Base-by-base conservation (phyloP, 352 stramenopile genomes). In the Phytophthora lateralis region DNA sequence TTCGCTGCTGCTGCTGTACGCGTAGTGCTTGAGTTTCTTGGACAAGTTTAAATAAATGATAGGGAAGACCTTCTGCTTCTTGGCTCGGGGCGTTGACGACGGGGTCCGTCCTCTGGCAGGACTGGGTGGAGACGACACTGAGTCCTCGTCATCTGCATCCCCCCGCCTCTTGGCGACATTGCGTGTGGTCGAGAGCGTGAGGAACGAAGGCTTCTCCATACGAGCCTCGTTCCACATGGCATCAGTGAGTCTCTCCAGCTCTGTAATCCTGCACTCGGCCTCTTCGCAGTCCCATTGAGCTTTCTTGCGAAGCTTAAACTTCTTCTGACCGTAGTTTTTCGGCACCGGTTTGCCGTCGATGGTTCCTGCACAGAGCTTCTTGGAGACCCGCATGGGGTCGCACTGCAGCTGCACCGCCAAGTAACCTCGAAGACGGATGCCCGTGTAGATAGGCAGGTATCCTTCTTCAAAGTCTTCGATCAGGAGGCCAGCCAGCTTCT, bases 21-120 rank as follows among this genome's bases (percentile, higher is more conserved):
- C 30, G 47, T 71, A 69, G 29, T 66, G 67, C 63, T 89, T 90
- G 26, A 74, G 54, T 41, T 87, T 85, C 64, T 85, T 90, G 26
- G 78, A 89, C 38, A 91, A 41, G 30, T 90, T 89, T 71, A 91
- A 83, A 75, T 91, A 91, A 55, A 91, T 89, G 69, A 91, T 89
- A 6, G 82, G 82, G 34, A 91, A 82, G 39, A 82, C 73, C 30
- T 83, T 82, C n/a, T 85, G 75, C 30, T 78, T 81, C 69, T 81
- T 85, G 6, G 61, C 44, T 37, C 71, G 76, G 51, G 52, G 48
- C 4, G 71, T 79, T n/a, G 64, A 64, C 4, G 68, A 63, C 10
- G 75, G 66, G 1, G 58, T 73, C 29, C 75, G 37, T 10, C 65
- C 66, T 30, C 62, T 68, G 12, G 55, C 67, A 32, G 71, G 71